Evolutionary conservation across 352 stramenopile genomes (phyloP), one percentile per base, ranked within the genome.

Genomic region (Aphanomyces invadans): DNA sequence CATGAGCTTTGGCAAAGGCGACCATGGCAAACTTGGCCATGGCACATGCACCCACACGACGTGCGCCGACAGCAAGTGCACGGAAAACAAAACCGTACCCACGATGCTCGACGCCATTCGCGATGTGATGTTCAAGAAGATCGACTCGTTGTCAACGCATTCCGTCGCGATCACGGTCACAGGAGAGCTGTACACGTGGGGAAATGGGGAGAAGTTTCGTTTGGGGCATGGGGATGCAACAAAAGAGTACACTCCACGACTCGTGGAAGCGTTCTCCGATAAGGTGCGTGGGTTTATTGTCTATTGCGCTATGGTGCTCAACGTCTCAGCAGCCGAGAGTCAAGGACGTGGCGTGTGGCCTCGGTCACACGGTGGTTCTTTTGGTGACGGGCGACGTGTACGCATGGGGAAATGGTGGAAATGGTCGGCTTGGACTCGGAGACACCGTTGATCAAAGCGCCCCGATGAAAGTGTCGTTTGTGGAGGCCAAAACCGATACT

Each of bases 1-100:
- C n/a, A 81, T 92, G 73, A 92, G 79, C 44, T 94, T 94, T 59
- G 85, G 85, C 10, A 92, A 94, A 53, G 85, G 85, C 1, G 85
- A 92, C 39, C 85, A 94, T 33, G 85, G 85, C 7, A 92, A 94
- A 33, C 75, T 94, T 0, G 85, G 85, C 1, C 85, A 92, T 54
- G 85, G 85, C 0, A 80, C 85, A 53, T 94, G 85, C 51, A 77
- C 63, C 0, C 85, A 92, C 54, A 51, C 73, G 3, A 71, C 74
- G 0, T 94, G 85, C 32, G 62, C 83, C 17, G 85, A 94, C 26
- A 76, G 75, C 2, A 90, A 92, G 31, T 94, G 85, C 53, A 92
- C 83, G 0, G 85, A 94, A 62, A 94, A 94, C 73, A 94, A 94
- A 55, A 73, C 39, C 29, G 69, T 77, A 0, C 83, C 85, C 1